Evolutionary conservation across 1,284 basidiomycete species (phyloP).

Genomic region (Trametes sp.): DNA sequence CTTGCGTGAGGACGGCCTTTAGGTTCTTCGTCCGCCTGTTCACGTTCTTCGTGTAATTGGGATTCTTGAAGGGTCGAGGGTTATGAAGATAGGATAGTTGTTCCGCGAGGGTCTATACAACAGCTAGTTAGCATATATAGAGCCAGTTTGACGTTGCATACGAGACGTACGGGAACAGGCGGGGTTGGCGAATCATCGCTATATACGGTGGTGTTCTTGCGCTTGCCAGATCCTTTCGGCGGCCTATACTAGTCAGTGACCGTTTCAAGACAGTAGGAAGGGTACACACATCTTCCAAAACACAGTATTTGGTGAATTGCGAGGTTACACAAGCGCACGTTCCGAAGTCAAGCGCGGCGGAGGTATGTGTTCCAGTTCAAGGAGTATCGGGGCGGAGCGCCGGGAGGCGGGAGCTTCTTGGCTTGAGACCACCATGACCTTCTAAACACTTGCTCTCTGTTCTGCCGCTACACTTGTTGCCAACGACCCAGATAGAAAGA

Average conservation of each 20-base stretch:
- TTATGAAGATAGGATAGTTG: conserved; percentile 73
- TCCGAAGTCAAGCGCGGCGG: too few species aligned
- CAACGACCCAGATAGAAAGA: background rate
- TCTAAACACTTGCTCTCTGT: background rate
- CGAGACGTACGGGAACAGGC: conserved; percentile 34
- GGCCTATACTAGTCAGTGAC: conserved; percentile 34
- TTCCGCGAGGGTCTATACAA: conserved; percentile 66
- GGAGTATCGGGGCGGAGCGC: background rate
- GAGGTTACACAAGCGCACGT: too few species aligned
- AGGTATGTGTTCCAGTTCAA: background rate
- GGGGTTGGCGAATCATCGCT: conserved; percentile 43
- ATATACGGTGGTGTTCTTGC: conserved; percentile 33
- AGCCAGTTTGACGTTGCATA: background rate
- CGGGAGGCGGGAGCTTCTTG: background rate
- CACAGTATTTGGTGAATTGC: too few species aligned
- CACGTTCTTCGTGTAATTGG: conserved; percentile 69
- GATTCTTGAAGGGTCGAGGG: conserved; percentile 80
- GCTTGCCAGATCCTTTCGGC: conserved; percentile 41
- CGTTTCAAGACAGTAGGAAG: background rate
- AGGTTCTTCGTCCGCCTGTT: conserved; percentile 78
- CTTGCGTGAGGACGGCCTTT: conserved; percentile 77
- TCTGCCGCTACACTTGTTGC: background rate
- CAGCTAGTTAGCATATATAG: background rate
- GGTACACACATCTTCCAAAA: background rate
- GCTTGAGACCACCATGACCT: background rate